Conservation (phyloP, 164 flowering plant species). For the Vitis labrusca region DNA sequence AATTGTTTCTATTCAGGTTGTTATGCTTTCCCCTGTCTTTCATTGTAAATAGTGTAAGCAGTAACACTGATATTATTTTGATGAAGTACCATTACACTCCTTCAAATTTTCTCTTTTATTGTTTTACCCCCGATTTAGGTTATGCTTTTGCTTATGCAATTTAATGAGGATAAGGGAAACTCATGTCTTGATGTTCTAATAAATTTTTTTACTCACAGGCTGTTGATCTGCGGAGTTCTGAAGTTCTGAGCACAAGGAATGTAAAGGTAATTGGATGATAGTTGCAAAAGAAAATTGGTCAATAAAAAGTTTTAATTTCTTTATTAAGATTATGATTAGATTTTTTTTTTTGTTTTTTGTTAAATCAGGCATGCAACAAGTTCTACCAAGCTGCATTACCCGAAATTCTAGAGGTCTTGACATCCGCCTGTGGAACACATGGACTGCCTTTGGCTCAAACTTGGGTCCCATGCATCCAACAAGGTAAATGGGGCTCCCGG, state of each 20-base stretch:
- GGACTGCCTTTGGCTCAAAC: conserved; percentile 85
- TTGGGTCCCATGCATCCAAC: conserved; percentile 76
- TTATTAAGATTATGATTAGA: conserved; percentile 3
- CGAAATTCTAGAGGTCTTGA: conserved; percentile 67
- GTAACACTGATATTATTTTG: too few species aligned
- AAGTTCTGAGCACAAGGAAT: conserved; percentile 24
- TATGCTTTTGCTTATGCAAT: too few species aligned
- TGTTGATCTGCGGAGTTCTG: conserved; percentile 76
- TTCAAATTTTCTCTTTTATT: too few species aligned
- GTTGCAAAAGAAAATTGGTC: not conserved
- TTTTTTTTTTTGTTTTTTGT: conserved; percentile 12
- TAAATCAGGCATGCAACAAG: conserved; percentile 36
- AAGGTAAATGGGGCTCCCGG: conserved; percentile 65
- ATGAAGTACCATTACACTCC: too few species aligned
- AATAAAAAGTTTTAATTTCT: not conserved
- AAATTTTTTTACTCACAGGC: conserved; percentile 53
- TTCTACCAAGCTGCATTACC: conserved; percentile 47
- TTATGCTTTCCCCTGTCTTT: too few species aligned
- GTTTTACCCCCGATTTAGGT: too few species aligned
- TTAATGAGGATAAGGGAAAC: not conserved
- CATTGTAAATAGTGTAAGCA: too few species aligned
- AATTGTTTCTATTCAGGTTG: too few species aligned
- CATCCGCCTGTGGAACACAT: conserved; percentile 68
- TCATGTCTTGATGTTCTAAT: not conserved
- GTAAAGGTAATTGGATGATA: conserved; percentile 40